Base-by-base conservation (phyloP, 805 yeast genomes). In the Metschnikowia proteae region DNA sequence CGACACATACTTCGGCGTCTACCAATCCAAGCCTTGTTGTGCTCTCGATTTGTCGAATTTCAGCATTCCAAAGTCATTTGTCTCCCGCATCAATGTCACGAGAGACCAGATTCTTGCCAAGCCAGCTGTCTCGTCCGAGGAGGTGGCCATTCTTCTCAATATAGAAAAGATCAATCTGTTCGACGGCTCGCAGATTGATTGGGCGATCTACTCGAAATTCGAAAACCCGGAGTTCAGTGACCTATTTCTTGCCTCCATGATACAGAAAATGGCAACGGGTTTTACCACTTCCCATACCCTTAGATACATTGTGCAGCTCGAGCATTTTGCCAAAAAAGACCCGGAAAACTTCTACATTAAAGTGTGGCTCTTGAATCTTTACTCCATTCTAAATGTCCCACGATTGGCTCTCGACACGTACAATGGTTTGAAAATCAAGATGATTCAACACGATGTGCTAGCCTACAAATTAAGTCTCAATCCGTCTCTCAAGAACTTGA, bases 401-500 rank as follows among this genome's bases (percentile, higher is more conserved):
- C 61, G 76, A 1, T 63, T 71, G 37, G 84, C 91, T 0, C 56
- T 64, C 31, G 60, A 63, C 6, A 78, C 81, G 40, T 89, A 78
- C 62, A 64, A 74, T 11, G 60, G 71, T 1, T 64, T 91, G 45
- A 79, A 81, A 33, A 78, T 89, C 56, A 88, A 86, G 60, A 82
- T 84, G 67, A 65, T 90, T 6, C 98, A 92, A 65, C 71, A 76
- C 44, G 97, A 91, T 59, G 78, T 88, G 0, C 63, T 86, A 41
- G 78, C 83, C 9, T 78, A 81, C 52, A 73, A 77, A 52, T 57
- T 83, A 7, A 60, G 80, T 0, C 52, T 74, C 1, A 63, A 60
- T 34, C 87, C 88, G 0, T 57, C 69, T 1, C 66, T 71, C 11
- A 58, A 63, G 2, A 67, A 70, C 26, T 56, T 81, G 6, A 60